phyloP scores from a whole-genome alignment of 1,284 basidiomycete genomes.

The Thecaphora thlaspeos region DNA sequence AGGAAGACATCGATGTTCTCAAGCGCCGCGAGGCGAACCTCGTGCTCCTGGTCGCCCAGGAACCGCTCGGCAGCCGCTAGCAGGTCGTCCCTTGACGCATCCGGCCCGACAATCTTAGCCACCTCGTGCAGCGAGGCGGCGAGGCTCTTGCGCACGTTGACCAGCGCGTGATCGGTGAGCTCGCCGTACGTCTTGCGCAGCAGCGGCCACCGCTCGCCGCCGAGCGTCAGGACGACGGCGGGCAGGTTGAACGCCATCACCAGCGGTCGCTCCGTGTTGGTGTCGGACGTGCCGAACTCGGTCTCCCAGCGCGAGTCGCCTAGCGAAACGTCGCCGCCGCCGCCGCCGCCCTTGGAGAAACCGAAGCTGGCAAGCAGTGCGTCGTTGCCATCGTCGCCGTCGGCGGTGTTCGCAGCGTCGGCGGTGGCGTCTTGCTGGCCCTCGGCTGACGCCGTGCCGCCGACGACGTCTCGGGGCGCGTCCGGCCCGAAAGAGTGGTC shows the following conservation, averaged over 20 bases:
- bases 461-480: slow-evolving; percentile 28
- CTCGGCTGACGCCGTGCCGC: slow-evolving; percentile 24
- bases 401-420: neutral
- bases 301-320: slow-evolving; percentile 18
- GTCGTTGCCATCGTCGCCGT: slow-evolving; percentile 11
- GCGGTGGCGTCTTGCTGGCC: slow-evolving; percentile 6
- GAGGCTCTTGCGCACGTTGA: slow-evolving; percentile 72
- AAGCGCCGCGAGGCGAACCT: slow-evolving; percentile 65
- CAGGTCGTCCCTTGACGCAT: slow-evolving; percentile 71
- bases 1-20: slow-evolving; percentile 61
- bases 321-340: neutral
- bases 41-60: slow-evolving; percentile 66
- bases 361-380: slow-evolving; percentile 35
- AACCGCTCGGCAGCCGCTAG: slow-evolving; percentile 63
- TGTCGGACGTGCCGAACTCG: slow-evolving; percentile 27
- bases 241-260: slow-evolving; percentile 94
- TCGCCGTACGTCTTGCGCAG: slow-evolving; percentile 71
- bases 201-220: slow-evolving; percentile 72
- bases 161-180: slow-evolving; percentile 63
- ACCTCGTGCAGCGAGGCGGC: slow-evolving; percentile 87
- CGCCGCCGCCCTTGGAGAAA: slow-evolving; percentile 22
- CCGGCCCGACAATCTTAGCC: slow-evolving; percentile 76
- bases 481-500: slow-evolving; percentile 32
- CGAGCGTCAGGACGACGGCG: slow-evolving; percentile 82
- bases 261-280: slow-evolving; percentile 71